Evolutionary conservation across 768 basidiomycete species (phyloP).

Genomic region (Tylopilus subfusipes): DNA sequence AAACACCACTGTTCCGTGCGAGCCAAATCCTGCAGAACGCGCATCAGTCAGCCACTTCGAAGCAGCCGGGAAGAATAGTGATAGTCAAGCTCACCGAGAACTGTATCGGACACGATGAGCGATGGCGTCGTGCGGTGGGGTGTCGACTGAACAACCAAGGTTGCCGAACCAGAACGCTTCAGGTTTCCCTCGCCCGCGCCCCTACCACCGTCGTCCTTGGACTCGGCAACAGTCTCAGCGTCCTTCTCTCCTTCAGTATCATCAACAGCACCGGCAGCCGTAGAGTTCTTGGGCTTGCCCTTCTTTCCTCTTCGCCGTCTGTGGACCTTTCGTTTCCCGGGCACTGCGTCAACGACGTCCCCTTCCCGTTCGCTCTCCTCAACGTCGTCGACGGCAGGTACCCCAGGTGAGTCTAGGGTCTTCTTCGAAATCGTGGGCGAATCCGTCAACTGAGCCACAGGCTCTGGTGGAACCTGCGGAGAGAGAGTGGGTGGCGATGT

Average conservation of each 20-base stretch:
- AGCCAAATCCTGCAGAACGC: constrained; percentile 61
- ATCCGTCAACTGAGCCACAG: constrained; percentile 4
- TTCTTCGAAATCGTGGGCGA: constrained; percentile 1
- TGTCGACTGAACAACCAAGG: constrained; percentile 26
- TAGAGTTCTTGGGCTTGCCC: constrained; percentile 41
- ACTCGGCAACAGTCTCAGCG: constrained; percentile 13
- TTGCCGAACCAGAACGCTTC: constrained; percentile 5
- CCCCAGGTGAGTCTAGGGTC: constrained; percentile 7
- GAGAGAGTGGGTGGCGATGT: not conserved
- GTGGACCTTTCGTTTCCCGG: constrained; percentile 38
- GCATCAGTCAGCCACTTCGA: constrained; percentile 2
- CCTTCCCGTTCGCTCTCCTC: constrained; percentile 63
- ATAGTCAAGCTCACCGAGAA: constrained; percentile 57
- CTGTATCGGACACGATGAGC: constrained; percentile 65
- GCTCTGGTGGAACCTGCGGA: not conserved
- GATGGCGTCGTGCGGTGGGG: constrained; percentile 39
- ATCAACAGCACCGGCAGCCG: constrained; percentile 13
- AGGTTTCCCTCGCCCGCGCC: constrained; percentile 17
- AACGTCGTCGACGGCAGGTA: constrained; percentile 33
- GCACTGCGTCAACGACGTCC: constrained; percentile 37
- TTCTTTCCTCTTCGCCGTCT: constrained; percentile 49
- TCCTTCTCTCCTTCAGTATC: constrained; percentile 27
- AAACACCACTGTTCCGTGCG: too few relatives aligned
- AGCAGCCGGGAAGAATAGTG: not conserved
- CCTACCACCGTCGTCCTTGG: constrained; percentile 39